Evolutionary conservation across 2,329 filamentous ascomycete species (phyloP), one percentile per base, ranked within the genome.

Genomic region (Fusarium begoniae): DNA sequence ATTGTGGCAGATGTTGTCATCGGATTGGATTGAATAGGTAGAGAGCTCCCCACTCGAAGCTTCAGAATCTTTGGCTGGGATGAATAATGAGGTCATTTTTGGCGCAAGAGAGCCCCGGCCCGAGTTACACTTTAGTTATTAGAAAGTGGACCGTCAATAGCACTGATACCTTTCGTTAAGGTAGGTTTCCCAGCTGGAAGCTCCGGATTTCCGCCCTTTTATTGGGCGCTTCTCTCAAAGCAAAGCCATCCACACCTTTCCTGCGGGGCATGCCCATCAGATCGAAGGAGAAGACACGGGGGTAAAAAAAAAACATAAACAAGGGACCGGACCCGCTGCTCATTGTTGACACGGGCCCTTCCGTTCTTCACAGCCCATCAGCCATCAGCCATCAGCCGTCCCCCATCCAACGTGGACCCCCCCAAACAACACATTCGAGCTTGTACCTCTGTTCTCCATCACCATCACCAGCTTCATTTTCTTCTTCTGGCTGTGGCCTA

Each of bases 281-380:
- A 69, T 69, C 41, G 64, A 44, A 63, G 56, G 53, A 53, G 50
- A 48, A 68, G 65, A 38, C 40, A 51, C 54, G 63, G 63, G 65
- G 47, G 65, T 28, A 51, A 65, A 50, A 70, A 54, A 67, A 69
- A 72, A 77, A 77, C 72, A 75, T 78, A 77, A 77, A 76, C 75
- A 77, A 73, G 53, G 66, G 59, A 50, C 57, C 47, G 50, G 67
- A 58, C 73, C 73, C 60, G 65, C 73, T 54, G 61, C 66, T 54
- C 48, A 30, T 41, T 47, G 35, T 59, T 53, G 55, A 73, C 71
- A 59, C 70, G 62, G 70, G 50, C 61, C 71, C 48, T 60, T 68
- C 53, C 57, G 38, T 51, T 63, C 62, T 65, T 59, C 55, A 15
- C 67, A 72, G 55, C 60, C 37, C 41, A 48, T 66, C 66, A 72